phyloP scores from a whole-genome alignment of 345 rosid genomes.

The Mallotus nudiflorus region DNA sequence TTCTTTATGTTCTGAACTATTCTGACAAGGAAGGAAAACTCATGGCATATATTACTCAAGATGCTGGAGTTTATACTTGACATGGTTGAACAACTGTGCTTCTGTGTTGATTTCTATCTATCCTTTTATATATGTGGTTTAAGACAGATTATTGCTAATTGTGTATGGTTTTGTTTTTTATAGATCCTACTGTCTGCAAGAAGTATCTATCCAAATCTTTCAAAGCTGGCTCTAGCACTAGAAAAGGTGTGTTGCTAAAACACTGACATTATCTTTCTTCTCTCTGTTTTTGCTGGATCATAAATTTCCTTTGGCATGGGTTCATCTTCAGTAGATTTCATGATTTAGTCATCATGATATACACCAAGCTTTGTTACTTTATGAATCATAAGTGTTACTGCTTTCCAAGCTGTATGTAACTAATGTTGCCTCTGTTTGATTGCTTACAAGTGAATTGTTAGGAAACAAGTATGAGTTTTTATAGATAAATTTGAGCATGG shows the following conservation, averaged over 20 bases:
- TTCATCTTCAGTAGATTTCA: background rate
- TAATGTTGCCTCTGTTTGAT: background rate
- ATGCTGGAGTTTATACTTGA: background rate
- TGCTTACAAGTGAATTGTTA: background rate
- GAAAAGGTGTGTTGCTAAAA: slow-evolving; percentile 60
- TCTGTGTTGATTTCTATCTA: background rate
- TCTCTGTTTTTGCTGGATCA: background rate
- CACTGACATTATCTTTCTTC: background rate
- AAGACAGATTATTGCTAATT: background rate
- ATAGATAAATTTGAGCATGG: too few relatives aligned
- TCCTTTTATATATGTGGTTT: background rate
- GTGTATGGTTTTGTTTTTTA: background rate
- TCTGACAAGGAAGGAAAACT: slow-evolving; percentile 1
- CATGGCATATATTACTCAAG: background rate
- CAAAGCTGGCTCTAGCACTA: slow-evolving; percentile 91
- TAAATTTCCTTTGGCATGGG: background rate
- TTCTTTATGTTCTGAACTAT: background rate
- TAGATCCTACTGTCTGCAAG: slow-evolving; percentile 81
- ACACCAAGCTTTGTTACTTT: background rate
- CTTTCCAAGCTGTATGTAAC: background rate
- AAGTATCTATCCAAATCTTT: slow-evolving; percentile 77
- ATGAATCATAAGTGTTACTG: background rate
- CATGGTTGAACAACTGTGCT: background rate
- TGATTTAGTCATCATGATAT: background rate
- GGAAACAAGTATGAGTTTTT: background rate